A percentile compares a stretch with the other conserved stretches of the same genome.
phyloP scores from a whole-genome alignment of 176 grass and related monocot genomes.

The Echinochloa phyllopogon region DNA sequence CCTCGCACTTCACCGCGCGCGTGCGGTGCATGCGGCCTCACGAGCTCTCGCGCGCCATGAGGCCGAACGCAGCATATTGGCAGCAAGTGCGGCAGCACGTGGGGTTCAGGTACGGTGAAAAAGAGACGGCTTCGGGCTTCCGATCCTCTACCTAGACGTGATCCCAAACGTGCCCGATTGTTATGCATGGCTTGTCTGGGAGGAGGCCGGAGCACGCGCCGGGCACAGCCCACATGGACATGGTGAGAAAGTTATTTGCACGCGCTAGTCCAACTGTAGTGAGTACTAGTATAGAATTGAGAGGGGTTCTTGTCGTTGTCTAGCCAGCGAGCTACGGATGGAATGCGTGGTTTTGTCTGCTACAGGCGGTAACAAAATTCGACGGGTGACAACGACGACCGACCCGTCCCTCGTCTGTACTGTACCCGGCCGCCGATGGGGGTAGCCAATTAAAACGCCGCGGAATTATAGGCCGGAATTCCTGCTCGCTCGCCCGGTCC shows the following conservation, averaged over 20 bases:
- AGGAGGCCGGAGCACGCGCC: background rate
- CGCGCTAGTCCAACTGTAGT: background rate
- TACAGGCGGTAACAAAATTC: background rate
- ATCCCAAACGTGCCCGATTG: conserved; percentile 28
- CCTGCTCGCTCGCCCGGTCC: background rate
- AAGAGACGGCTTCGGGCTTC: background rate
- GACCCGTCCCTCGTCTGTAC: background rate
- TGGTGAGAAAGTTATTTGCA: background rate
- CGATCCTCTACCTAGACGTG: background rate
- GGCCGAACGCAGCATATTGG: background rate
- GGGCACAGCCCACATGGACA: conserved; percentile 1
- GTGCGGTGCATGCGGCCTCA: no score
- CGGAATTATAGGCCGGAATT: conserved; percentile 19
- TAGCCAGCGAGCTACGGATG: background rate
- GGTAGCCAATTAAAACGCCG: background rate
- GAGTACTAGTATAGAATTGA: background rate
- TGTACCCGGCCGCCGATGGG: background rate
- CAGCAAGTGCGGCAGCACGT: background rate
- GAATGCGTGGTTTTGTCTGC: background rate
- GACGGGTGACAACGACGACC: conserved; percentile 1
- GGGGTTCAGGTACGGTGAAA: background rate
- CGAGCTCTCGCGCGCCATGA: background rate
- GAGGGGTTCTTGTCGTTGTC: background rate
- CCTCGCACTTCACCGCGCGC: background rate
- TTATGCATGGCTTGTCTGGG: no score